phyloP scores from a whole-genome alignment of 768 basidiomycete genomes.

The Pleurotus citrinopileatus region DNA sequence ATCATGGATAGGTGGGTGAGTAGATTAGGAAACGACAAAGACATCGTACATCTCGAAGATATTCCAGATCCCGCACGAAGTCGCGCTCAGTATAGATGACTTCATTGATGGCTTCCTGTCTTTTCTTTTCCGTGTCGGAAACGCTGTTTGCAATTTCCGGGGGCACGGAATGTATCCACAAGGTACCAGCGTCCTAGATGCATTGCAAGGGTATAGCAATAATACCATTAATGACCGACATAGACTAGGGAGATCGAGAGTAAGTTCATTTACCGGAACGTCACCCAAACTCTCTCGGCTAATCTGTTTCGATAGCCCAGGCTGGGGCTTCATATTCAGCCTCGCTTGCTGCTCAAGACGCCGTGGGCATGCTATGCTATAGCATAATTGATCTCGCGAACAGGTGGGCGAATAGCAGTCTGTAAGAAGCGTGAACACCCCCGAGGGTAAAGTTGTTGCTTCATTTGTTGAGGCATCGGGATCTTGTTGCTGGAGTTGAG shows the following conservation, averaged over 20 bases:
- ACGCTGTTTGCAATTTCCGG: constrained; percentile 92
- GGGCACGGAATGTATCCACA: constrained; percentile 97
- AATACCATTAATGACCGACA: constrained; percentile 6
- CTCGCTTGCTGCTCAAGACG: constrained; percentile 92
- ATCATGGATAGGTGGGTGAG: not conserved
- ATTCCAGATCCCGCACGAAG: constrained; percentile 98
- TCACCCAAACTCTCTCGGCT: constrained; percentile 82
- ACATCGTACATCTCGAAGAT: constrained; percentile 82
- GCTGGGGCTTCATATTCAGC: constrained; percentile 91
- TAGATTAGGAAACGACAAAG: constrained; percentile 2
- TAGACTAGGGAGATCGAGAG: constrained; percentile 3
- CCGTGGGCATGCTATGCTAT: constrained; percentile 94
- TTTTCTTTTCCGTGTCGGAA: constrained; percentile 88
- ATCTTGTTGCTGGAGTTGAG: constrained; percentile 15
- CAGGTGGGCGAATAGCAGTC: constrained; percentile 99
- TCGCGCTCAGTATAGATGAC: constrained; percentile 93
- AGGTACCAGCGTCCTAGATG: constrained; percentile 53
- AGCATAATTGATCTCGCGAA: constrained; percentile 90
- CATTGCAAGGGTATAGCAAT: constrained; percentile 1
- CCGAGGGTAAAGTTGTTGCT: constrained; percentile 68
- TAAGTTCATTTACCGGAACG: constrained; percentile 53
- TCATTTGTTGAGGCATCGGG: constrained; percentile 44
- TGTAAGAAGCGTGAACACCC: constrained; percentile 94
- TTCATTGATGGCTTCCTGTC: constrained; percentile 98
- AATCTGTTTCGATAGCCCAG: constrained; percentile 82